phyloP scores from a whole-genome alignment of 176 grass and related monocot species.

The Urochloa ruziziensis region DNA sequence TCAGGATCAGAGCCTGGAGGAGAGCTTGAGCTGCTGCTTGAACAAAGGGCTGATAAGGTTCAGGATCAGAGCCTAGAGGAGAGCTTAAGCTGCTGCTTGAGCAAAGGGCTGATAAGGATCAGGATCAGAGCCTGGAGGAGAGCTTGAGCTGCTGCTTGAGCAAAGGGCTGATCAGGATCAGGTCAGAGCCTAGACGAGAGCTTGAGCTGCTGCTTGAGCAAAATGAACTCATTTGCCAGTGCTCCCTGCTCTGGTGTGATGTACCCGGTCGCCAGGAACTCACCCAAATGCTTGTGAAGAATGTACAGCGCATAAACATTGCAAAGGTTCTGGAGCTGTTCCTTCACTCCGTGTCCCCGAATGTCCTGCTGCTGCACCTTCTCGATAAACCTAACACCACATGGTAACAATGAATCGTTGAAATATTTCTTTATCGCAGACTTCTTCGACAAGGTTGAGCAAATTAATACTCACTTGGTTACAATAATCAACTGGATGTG shows the following conservation, averaged over 20 bases:
- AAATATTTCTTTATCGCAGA: too few species aligned
- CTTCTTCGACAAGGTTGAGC: not conserved
- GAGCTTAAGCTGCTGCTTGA: too few species aligned
- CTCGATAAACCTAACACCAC: constrained; percentile 66
- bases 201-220: constrained; percentile 29
- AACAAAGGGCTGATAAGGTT: too few species aligned
- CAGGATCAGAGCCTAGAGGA: too few species aligned
- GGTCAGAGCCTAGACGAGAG: too few species aligned
- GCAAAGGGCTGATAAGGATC: too few species aligned
- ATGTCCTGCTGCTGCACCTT: constrained; percentile 73
- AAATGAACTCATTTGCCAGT: too few species aligned
- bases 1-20: too few species aligned
- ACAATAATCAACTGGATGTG: constrained; percentile 91
- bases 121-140: constrained; percentile 61
- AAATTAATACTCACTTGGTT: constrained; percentile 67
- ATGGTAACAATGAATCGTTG: too few species aligned
- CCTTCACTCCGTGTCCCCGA: constrained; percentile 64
- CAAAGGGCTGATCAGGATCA: too few species aligned
- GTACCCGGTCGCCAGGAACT: constrained; percentile 76
- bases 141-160: constrained; percentile 37
- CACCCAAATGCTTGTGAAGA: constrained; percentile 83
- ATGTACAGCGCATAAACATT: constrained; percentile 71
- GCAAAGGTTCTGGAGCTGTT: constrained; percentile 68
- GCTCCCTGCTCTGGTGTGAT: constrained; percentile 79
- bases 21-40: too few species aligned